A percentile compares a stretch with the other conserved stretches of the same genome.
Conservation (phyloP, 2,329 filamentous ascomycete genomes). For the Catunica adiposa region DNA sequence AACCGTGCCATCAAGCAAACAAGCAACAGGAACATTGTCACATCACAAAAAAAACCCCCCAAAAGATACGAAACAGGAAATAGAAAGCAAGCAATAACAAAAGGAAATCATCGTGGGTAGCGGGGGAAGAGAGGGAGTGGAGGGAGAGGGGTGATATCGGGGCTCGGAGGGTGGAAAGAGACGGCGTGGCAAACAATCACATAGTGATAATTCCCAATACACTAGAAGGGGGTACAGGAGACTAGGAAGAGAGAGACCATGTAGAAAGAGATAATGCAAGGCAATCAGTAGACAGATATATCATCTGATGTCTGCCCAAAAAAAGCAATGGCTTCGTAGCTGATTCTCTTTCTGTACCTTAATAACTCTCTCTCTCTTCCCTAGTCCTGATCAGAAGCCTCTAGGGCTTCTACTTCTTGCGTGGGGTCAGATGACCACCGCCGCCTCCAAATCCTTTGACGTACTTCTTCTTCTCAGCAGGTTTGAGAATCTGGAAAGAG, state of each 20-base stretch:
- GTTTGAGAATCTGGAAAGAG: constrained; percentile 99
- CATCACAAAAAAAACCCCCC: not conserved
- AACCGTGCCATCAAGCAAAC: not conserved
- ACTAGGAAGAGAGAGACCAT: not conserved
- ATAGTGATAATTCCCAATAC: no score
- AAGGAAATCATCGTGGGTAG: not conserved
- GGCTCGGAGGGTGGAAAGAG: not conserved
- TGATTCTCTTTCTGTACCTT: no score
- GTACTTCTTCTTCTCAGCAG: constrained; percentile 99
- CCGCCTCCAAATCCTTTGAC: constrained; percentile 47
- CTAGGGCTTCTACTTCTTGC: constrained; percentile 15
- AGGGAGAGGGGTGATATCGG: not conserved
- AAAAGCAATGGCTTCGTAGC: not conserved
- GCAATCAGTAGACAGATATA: not conserved
- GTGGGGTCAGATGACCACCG: constrained; percentile 15
- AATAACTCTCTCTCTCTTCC: no score
- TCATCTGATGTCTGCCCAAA: not conserved
- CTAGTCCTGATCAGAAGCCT: not conserved
- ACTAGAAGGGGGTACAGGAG: no score
- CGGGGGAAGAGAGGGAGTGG: not conserved
- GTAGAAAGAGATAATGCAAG: not conserved
- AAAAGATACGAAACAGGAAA: not conserved
- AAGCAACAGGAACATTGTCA: not conserved
- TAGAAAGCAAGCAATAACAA: not conserved
- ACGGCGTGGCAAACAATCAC: no score